A percentile compares a stretch with the other conserved stretches of the same genome.
phyloP scores from a whole-genome alignment of 2,329 filamentous ascomycete genomes.

The Stagonosporopsis chrysanthemi region DNA sequence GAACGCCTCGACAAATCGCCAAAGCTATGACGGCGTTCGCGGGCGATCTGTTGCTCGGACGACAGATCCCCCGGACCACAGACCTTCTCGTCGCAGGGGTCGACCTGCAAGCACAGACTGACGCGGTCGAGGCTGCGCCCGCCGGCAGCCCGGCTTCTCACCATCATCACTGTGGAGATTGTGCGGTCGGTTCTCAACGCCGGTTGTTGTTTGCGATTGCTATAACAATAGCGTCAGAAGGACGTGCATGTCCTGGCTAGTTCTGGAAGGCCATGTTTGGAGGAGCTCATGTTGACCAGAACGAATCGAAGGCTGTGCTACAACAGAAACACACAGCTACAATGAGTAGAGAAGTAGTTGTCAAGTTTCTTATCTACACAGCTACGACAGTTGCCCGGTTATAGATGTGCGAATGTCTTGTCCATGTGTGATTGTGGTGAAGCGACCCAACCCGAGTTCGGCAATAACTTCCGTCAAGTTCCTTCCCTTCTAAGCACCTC shows the following conservation, averaged over 20 bases:
- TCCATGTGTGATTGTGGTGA: too few species aligned
- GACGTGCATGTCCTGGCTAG: too few species aligned
- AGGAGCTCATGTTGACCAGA: too few species aligned
- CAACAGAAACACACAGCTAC: too few species aligned
- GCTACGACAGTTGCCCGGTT: not conserved
- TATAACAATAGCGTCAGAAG: not conserved
- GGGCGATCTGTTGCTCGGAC: conserved; percentile 11
- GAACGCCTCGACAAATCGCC: not conserved
- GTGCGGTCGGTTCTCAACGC: too few species aligned
- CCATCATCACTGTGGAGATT: not conserved
- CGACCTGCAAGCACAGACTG: conserved; percentile 12
- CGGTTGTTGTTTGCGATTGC: too few species aligned
- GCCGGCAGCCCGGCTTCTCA: too few species aligned
- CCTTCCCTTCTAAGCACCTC: not conserved
- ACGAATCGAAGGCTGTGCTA: too few species aligned
- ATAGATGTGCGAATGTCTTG: not conserved
- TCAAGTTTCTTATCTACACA: not conserved
- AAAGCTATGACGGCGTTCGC: conserved; percentile 8
- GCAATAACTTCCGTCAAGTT: not conserved
- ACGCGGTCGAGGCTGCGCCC: too few species aligned
- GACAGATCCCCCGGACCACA: conserved; percentile 19
- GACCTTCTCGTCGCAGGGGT: conserved; percentile 6
- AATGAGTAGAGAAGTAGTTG: too few species aligned
- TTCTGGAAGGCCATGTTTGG: too few species aligned
- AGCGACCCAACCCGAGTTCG: not conserved